phyloP scores from a whole-genome alignment of 208 protist species.

The Plasmodiophora brassicae region DNA sequence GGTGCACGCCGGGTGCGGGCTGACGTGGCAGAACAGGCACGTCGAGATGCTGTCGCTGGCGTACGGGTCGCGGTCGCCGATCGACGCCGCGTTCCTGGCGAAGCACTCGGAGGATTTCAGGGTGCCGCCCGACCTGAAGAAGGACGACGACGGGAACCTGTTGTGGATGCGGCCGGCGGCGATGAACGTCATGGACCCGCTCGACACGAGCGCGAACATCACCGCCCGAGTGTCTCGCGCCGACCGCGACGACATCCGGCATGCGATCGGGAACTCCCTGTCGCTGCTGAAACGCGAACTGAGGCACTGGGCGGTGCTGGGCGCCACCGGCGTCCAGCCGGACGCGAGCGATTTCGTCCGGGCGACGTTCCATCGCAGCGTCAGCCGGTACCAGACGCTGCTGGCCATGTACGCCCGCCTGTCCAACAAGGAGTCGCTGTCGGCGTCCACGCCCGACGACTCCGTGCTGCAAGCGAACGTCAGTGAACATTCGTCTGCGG shows the following conservation, averaged over 20 bases:
- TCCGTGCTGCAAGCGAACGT: no score
- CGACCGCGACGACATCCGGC: neutral
- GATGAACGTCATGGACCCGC: constrained; percentile 28
- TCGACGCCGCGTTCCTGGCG: neutral
- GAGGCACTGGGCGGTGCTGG: neutral
- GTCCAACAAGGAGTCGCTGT: no score
- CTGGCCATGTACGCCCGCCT: no score
- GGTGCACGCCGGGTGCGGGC: neutral
- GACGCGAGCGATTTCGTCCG: no score
- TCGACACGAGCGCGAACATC: neutral
- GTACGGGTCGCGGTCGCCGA: neutral
- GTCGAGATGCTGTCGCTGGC: constrained; percentile 4
- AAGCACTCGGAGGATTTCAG: constrained; percentile 14
- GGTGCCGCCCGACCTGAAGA: neutral
- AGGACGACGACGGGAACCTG: constrained; percentile 30
- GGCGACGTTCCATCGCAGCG: no score
- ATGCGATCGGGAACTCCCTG: neutral
- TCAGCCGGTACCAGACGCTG: no score
- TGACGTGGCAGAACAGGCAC: neutral
- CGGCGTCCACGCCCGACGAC: no score
- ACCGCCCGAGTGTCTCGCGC: neutral
- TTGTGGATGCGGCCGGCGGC: neutral
- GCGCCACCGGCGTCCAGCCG: no score
- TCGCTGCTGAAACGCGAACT: neutral
- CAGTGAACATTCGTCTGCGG: no score